Evolutionary conservation across 2,329 filamentous ascomycete genomes (phyloP).

Genomic region (Calonectria naviculata): DNA sequence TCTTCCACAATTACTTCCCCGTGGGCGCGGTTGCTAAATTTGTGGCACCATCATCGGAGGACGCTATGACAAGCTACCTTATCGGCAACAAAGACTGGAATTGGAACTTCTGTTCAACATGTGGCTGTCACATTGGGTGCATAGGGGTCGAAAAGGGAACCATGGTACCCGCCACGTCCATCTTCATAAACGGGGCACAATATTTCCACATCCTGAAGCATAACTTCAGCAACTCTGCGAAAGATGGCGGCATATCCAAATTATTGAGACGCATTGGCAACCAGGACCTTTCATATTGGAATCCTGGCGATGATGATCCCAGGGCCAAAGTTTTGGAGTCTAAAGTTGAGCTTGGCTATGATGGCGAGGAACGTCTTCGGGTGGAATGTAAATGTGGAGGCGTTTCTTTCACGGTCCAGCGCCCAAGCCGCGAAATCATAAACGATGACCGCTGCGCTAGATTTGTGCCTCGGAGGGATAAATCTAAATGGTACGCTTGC

Average conservation of each 20-base stretch:
- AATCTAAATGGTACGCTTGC: conserved; percentile 54
- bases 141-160: conserved; percentile 43
- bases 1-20: conserved; percentile 54
- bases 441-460: conserved; percentile 42
- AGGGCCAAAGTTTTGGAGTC: conserved; percentile 40
- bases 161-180: conserved; percentile 53
- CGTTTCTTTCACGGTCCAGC: conserved; percentile 56
- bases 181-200: conserved; percentile 50
- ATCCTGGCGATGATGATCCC: conserved; percentile 46
- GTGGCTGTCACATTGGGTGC: conserved; percentile 57
- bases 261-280: conserved; percentile 47
- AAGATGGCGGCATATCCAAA: conserved; percentile 49
- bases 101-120: conserved; percentile 58
- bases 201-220: conserved; percentile 50
- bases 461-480: conserved; percentile 51
- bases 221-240: conserved; percentile 48
- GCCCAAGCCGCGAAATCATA: conserved; percentile 47
- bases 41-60: conserved; percentile 50
- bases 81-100: conserved; percentile 37
- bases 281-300: conserved; percentile 45
- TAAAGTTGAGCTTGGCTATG: conserved; percentile 44
- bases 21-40: conserved; percentile 49
- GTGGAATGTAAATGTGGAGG: conserved; percentile 59
- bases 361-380: conserved; percentile 52
- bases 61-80: conserved; percentile 49